Evolutionary conservation across 2,329 filamentous ascomycete genomes (phyloP).

Genomic region (Berkeleyomyces rouxiae): DNA sequence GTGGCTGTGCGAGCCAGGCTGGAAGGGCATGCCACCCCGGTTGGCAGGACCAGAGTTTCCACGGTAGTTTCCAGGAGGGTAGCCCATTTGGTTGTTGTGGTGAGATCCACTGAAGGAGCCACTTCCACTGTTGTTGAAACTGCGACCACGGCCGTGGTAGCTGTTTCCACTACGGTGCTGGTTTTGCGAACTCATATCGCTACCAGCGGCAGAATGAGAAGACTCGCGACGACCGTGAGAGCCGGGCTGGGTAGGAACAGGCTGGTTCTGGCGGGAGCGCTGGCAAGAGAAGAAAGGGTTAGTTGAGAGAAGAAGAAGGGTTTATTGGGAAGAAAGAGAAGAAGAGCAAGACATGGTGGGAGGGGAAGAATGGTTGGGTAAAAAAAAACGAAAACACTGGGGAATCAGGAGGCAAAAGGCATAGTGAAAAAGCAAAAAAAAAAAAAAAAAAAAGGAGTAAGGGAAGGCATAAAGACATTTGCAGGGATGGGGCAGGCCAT

Average conservation of each 20-base stretch:
- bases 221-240: conserved; percentile 72
- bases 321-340: background rate
- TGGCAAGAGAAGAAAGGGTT: conserved; percentile 19
- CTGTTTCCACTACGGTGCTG: conserved; percentile 40
- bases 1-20: conserved; percentile 29
- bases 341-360: background rate
- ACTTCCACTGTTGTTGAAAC: conserved; percentile 23
- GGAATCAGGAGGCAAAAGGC: background rate
- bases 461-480: background rate
- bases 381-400: conserved; percentile 12
- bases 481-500: background rate
- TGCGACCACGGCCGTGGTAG: conserved; percentile 30
- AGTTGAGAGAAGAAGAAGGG: background rate
- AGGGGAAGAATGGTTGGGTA: background rate
- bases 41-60: conserved; percentile 28
- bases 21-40: conserved; percentile 34
- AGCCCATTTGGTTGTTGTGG: conserved; percentile 26
- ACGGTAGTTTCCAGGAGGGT: conserved; percentile 22
- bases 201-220: conserved; percentile 47
- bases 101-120: conserved; percentile 33
- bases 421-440: conserved; percentile 14
- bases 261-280: conserved; percentile 46
- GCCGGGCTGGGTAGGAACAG: conserved; percentile 46
- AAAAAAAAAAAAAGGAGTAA: background rate
- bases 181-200: conserved; percentile 20